Evolutionary conservation across 164 flowering plant species (phyloP).

Genomic region (Akebia trifoliata): DNA sequence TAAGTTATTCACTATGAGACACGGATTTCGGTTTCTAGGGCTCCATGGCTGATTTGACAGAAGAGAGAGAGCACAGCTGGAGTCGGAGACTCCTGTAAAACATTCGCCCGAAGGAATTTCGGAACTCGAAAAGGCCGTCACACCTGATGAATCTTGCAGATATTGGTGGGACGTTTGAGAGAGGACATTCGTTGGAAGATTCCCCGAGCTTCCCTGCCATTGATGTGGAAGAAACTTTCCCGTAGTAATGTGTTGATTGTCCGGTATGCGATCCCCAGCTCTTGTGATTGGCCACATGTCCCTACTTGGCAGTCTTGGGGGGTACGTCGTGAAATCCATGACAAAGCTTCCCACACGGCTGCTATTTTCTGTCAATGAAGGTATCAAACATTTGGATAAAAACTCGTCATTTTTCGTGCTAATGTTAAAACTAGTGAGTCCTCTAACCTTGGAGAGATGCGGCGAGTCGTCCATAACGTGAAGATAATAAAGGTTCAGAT

Average conservation of each 20-base stretch:
- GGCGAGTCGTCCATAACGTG: constrained; percentile 53
- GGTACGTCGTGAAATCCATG: constrained; percentile 60
- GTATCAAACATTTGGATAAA: not conserved
- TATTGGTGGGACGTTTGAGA: constrained; percentile 16
- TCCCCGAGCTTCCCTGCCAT: constrained; percentile 44
- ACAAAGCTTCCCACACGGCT: constrained; percentile 57
- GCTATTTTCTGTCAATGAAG: constrained; percentile 43
- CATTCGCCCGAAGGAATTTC: constrained; percentile 45
- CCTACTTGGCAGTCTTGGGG: constrained; percentile 34
- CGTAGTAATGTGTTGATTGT: constrained; percentile 20
- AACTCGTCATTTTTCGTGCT: too few relatives aligned
- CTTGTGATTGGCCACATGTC: constrained; percentile 45
- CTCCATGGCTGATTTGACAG: constrained; percentile 84
- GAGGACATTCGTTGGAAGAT: constrained; percentile 32
- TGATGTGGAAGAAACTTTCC: constrained; percentile 38
- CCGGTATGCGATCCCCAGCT: constrained; percentile 31
- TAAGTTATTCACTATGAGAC: constrained; percentile 24
- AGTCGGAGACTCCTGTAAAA: constrained; percentile 56
- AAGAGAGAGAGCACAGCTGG: constrained; percentile 99
- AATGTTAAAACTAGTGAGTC: too few relatives aligned
- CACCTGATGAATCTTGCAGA: constrained; percentile 42
- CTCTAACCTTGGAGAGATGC: constrained; percentile 61
- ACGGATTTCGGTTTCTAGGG: constrained; percentile 39
- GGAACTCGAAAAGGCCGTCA: constrained; percentile 34
- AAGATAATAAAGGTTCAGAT: constrained; percentile 51